phyloP scores from a whole-genome alignment of 2,329 filamentous ascomycete species.

The Penicillium hesseltinei region DNA sequence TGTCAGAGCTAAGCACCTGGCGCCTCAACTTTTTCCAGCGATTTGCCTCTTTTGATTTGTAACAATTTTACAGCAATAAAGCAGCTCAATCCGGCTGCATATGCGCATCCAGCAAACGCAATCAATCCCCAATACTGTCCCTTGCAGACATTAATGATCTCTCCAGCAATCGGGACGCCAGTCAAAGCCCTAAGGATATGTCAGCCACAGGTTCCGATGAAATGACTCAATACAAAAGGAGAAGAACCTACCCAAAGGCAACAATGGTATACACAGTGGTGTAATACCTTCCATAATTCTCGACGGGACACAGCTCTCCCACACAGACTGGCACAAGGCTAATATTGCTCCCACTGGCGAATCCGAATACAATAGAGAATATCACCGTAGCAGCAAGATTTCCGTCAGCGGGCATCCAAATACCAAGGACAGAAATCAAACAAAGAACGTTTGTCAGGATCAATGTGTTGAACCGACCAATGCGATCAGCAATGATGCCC shows the following conservation, averaged over 20 bases:
- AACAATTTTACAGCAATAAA: slow-evolving; percentile 12
- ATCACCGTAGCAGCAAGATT: slow-evolving; percentile 20
- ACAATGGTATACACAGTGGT: slow-evolving; percentile 35
- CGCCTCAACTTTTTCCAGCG: background rate
- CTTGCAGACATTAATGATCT: slow-evolving; percentile 29
- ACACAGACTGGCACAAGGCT: slow-evolving; percentile 45
- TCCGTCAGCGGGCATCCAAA: slow-evolving; percentile 29
- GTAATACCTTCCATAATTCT: slow-evolving; percentile 44
- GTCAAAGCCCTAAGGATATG: slow-evolving; percentile 21
- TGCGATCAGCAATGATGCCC: slow-evolving; percentile 32
- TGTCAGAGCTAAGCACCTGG: slow-evolving; percentile 5
- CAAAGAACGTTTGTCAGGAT: slow-evolving; percentile 28
- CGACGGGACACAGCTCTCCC: slow-evolving; percentile 46
- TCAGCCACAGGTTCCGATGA: slow-evolving; percentile 3
- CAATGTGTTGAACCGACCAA: slow-evolving; percentile 35
- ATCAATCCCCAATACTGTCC: slow-evolving; percentile 31
- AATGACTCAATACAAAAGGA: background rate
- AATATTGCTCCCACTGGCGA: slow-evolving; percentile 40
- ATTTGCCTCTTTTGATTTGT: slow-evolving; percentile 5
- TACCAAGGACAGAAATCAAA: slow-evolving; percentile 23
- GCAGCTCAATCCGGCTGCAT: slow-evolving; percentile 17
- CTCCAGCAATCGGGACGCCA: slow-evolving; percentile 28
- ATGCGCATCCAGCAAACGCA: slow-evolving; percentile 16
- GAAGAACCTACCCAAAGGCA: slow-evolving; percentile 23
- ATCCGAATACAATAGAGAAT: slow-evolving; percentile 35